phyloP scores from a whole-genome alignment of 2,329 filamentous ascomycete species.

The Beauveria bassiana region DNA sequence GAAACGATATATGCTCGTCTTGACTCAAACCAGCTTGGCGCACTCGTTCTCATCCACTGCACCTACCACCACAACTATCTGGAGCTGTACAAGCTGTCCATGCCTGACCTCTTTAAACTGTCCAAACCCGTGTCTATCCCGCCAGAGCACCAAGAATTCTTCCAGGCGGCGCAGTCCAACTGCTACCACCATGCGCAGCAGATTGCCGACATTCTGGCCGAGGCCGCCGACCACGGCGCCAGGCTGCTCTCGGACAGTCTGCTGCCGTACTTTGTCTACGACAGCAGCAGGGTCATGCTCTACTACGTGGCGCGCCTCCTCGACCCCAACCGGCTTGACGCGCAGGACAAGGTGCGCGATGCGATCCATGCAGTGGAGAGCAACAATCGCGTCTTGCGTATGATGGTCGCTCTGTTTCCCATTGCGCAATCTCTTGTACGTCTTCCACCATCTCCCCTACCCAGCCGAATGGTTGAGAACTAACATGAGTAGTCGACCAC shows the following conservation, averaged over 20 bases:
- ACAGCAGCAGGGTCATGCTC: constrained; percentile 39
- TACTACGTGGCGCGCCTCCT: constrained; percentile 39
- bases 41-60: constrained; percentile 36
- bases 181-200: constrained; percentile 31
- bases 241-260: constrained; percentile 35
- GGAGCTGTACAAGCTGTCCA: constrained; percentile 38
- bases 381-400: constrained; percentile 28
- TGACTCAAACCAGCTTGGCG: constrained; percentile 38
- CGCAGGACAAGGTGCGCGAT: constrained; percentile 28
- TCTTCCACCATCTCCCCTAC: constrained; percentile 9
- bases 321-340: constrained; percentile 27
- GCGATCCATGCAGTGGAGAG: constrained; percentile 32
- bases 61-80: constrained; percentile 39
- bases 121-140: constrained; percentile 33
- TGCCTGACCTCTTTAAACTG: constrained; percentile 38
- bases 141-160: constrained; percentile 29
- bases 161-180: constrained; percentile 28
- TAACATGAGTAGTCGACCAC: constrained; percentile 24
- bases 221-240: constrained; percentile 32
- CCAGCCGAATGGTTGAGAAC: background rate
- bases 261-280: constrained; percentile 38
- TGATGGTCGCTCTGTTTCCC: constrained; percentile 31
- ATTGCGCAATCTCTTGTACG: constrained; percentile 32
- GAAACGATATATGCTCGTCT: constrained; percentile 38
- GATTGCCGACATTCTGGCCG: constrained; percentile 30